A percentile compares a stretch with the other conserved stretches of the same genome.
Conservation (phyloP, 495 filamentous ascomycete genomes). For the Podospora anserina region DNA sequence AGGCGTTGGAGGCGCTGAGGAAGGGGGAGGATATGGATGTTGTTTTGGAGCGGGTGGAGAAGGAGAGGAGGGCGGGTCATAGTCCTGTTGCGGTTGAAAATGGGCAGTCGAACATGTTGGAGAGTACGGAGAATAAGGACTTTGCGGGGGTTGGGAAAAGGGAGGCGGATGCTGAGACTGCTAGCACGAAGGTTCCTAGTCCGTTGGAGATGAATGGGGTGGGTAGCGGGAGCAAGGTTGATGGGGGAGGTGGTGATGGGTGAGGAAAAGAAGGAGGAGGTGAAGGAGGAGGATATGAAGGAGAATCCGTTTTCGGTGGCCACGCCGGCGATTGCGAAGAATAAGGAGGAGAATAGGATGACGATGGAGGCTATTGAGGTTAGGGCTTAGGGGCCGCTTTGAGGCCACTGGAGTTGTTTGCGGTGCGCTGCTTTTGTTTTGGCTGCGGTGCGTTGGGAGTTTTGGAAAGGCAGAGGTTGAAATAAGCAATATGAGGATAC, state of each 20-base stretch:
- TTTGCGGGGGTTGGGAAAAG: not conserved
- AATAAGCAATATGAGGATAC: not conserved
- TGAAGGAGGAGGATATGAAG: not conserved
- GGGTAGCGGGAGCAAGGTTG: not conserved
- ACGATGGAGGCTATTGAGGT: conserved; percentile 1
- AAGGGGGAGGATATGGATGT: conserved; percentile 30
- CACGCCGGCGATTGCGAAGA: conserved; percentile 3
- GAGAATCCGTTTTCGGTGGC: conserved; percentile 3
- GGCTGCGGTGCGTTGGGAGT: not conserved
- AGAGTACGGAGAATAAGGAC: not conserved
- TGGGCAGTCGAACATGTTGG: not conserved
- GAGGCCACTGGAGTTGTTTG: not conserved
- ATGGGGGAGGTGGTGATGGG: too few relatives aligned
- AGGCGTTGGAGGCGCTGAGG: conserved; percentile 40
- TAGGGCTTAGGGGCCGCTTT: not conserved
- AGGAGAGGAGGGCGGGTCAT: not conserved
- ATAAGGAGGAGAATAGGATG: conserved; percentile 4
- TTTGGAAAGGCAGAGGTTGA: not conserved
- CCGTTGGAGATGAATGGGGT: not conserved
- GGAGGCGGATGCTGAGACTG: not conserved
- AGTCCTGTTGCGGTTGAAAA: not conserved
- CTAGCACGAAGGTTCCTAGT: not conserved
- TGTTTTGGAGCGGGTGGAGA: conserved; percentile 22
- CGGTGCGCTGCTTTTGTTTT: not conserved
- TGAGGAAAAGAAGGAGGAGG: not conserved